Evolutionary conservation across 768 basidiomycete genomes (phyloP).

Genomic region (Leucocoprinus leucothites): DNA sequence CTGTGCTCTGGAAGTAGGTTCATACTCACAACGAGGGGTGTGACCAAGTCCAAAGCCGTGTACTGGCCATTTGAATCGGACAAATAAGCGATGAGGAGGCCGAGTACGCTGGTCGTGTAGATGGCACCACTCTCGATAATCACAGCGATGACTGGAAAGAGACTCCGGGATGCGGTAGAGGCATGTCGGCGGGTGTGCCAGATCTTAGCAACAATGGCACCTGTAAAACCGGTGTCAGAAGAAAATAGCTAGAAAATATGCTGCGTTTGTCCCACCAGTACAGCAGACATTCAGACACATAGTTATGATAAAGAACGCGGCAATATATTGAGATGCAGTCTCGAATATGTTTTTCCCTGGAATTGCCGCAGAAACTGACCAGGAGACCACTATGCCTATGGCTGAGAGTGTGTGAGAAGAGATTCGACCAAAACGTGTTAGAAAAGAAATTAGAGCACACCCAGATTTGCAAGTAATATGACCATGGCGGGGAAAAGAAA

Average conservation of each 20-base stretch:
- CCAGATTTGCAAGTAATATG: background rate
- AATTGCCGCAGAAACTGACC: background rate
- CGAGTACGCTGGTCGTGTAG: background rate
- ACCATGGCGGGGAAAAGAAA: background rate
- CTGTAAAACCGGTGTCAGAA: background rate
- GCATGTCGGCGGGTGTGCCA: background rate
- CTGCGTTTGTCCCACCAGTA: background rate
- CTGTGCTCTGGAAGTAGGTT: background rate
- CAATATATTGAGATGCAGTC: background rate
- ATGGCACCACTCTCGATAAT: slow-evolving; percentile 7
- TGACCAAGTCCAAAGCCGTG: slow-evolving; percentile 5
- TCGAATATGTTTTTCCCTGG: slow-evolving; percentile 1
- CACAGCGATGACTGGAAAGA: slow-evolving; percentile 1
- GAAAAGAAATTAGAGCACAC: background rate
- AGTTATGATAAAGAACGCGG: slow-evolving; percentile 2
- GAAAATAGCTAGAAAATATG: too few species aligned
- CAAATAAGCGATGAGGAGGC: background rate
- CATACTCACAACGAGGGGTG: slow-evolving; percentile 4
- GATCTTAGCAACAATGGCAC: slow-evolving; percentile 3
- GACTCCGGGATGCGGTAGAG: background rate
- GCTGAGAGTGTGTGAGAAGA: background rate
- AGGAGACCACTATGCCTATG: slow-evolving; percentile 1
- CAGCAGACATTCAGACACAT: slow-evolving; percentile 8
- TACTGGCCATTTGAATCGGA: background rate
- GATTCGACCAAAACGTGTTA: background rate